A percentile compares a stretch with the other conserved stretches of the same genome.
phyloP scores from a whole-genome alignment of 2,329 filamentous ascomycete species.

The Xylariaceae sp. region DNA sequence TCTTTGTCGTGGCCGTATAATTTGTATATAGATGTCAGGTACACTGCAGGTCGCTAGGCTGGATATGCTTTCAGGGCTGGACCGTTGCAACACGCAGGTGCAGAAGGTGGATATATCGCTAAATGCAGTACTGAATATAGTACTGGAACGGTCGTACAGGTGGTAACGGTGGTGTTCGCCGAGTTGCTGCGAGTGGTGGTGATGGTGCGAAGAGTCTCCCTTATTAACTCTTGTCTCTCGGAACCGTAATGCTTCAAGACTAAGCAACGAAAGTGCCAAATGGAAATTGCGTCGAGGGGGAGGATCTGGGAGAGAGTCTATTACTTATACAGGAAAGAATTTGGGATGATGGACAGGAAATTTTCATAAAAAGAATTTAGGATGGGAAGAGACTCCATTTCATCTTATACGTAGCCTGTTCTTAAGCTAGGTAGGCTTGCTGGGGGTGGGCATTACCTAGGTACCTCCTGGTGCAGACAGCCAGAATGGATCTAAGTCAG shows the following conservation, averaged over 20 bases:
- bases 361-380: conserved; percentile 29
- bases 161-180: conserved; percentile 28
- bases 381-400: conserved; percentile 36
- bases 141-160: conserved; percentile 36
- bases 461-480: conserved; percentile 21
- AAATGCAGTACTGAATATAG: conserved; percentile 32
- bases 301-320: conserved; percentile 23
- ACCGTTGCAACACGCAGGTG: conserved; percentile 25
- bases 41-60: conserved; percentile 31
- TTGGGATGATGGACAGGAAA: conserved; percentile 29
- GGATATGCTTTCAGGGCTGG: conserved; percentile 29
- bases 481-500: conserved; percentile 19
- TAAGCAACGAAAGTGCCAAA: conserved; percentile 8
- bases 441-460: conserved; percentile 3
- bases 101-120: conserved; percentile 32
- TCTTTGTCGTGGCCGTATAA: conserved; percentile 23
- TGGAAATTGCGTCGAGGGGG: conserved; percentile 17
- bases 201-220: conserved; percentile 8
- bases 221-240: conserved; percentile 8
- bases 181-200: conserved; percentile 21
- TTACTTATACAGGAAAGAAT: conserved; percentile 33
- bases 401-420: conserved; percentile 36
- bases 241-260: conserved; percentile 12
- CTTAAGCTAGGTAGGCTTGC: conserved; percentile 21
- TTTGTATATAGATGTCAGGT: conserved; percentile 34